Conservation (phyloP, 2,329 filamentous ascomycete genomes). For the Botrytis fabae region DNA sequence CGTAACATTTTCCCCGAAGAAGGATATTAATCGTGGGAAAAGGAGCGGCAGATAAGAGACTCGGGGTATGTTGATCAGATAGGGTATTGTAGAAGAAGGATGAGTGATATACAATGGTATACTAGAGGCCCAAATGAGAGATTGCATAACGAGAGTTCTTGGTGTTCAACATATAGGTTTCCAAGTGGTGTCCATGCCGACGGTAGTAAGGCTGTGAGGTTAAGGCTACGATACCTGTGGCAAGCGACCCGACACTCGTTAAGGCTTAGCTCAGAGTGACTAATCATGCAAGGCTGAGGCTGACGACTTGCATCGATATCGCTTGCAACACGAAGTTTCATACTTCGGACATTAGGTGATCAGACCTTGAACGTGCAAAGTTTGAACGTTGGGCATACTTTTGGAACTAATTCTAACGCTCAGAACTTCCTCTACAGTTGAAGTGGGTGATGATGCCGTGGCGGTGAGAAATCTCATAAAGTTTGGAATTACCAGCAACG, state of each 20-base stretch:
- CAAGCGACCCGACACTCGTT: conserved; percentile 9
- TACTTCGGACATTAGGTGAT: background rate
- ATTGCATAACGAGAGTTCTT: conserved; percentile 33
- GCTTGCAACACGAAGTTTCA: background rate
- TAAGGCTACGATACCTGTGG: background rate
- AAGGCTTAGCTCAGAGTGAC: background rate
- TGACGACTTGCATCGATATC: background rate
- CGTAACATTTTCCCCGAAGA: conserved; percentile 54
- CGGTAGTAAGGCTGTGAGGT: conserved; percentile 2
- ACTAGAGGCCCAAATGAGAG: conserved; percentile 40
- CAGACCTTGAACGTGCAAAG: background rate
- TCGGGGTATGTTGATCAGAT: conserved; percentile 59
- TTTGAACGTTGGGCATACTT: background rate
- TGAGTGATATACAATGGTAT: conserved; percentile 41
- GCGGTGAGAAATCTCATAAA: background rate
- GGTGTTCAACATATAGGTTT: background rate
- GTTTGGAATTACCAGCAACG: background rate
- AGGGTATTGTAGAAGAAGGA: conserved; percentile 37
- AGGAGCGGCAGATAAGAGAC: conserved; percentile 69
- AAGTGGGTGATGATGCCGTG: background rate
- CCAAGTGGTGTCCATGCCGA: background rate
- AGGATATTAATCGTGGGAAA: conserved; percentile 60
- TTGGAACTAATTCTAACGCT: background rate
- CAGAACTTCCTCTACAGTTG: background rate
- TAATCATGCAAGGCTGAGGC: conserved; percentile 1